Conservation (phyloP, 495 filamentous ascomycete genomes). For the Neurospora sp. region DNA sequence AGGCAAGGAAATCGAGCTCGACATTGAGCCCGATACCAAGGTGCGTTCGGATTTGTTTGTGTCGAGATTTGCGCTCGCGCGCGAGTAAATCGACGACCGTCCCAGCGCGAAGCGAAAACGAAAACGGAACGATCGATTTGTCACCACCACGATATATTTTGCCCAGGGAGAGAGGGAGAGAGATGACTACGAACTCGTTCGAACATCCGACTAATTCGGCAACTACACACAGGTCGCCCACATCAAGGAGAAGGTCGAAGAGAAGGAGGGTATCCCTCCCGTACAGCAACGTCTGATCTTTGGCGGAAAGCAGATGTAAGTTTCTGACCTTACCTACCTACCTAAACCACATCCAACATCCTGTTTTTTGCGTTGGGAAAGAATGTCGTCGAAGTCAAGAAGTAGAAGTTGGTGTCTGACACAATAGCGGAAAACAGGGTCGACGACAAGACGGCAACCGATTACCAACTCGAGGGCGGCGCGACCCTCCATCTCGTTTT, state of each 20-base stretch:
- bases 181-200: not conserved
- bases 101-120: not conserved
- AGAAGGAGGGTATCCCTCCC: slow-evolving; percentile 96
- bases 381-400: too few relatives aligned
- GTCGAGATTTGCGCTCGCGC: not conserved
- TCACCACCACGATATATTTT: not conserved
- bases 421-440: slow-evolving; percentile 45
- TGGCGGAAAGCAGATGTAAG: slow-evolving; percentile 95
- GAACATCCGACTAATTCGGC: not conserved
- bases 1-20: slow-evolving; percentile 96
- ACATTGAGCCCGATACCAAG: slow-evolving; percentile 87
- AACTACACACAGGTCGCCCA: slow-evolving; percentile 57
- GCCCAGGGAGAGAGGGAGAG: not conserved
- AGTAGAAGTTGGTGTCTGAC: not conserved
- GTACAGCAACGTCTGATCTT: slow-evolving; percentile 95
- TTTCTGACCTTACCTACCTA: not conserved
- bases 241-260: slow-evolving; percentile 97
- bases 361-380: not conserved
- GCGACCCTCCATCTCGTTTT: slow-evolving; percentile 92
- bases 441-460: slow-evolving; percentile 78
- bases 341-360: not conserved
- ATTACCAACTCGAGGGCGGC: slow-evolving; percentile 85
- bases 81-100: not conserved
- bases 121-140: not conserved
- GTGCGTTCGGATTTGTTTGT: slow-evolving; percentile 33